phyloP scores from a whole-genome alignment of 176 grass and related monocot genomes.

The Oryza punctata region DNA sequence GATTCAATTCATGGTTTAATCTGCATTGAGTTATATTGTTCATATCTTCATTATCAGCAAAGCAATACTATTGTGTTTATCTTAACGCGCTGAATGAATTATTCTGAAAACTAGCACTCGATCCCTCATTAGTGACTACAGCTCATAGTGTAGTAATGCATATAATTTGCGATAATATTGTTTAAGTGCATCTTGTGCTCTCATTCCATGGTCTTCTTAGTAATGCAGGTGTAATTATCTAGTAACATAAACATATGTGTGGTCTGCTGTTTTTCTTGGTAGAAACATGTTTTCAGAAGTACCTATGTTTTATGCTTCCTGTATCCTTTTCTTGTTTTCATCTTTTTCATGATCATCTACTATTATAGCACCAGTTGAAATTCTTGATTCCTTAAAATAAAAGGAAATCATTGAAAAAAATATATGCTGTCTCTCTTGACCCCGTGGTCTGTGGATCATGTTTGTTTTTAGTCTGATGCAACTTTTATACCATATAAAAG shows the following conservation, averaged over 20 bases:
- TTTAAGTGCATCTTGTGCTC: background rate
- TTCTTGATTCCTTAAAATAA: conserved; percentile 18
- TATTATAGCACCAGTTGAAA: background rate
- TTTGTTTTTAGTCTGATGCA: background rate
- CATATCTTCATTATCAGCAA: background rate
- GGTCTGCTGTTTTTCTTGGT: background rate
- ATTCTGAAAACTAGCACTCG: too few species aligned
- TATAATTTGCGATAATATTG: background rate
- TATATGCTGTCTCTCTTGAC: background rate
- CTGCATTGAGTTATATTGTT: conserved; percentile 27
- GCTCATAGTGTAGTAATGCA: conserved; percentile 3
- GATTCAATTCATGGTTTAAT: conserved; percentile 36
- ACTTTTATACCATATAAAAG: background rate
- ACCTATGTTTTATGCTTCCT: conserved; percentile 10
- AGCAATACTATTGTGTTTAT: conserved; percentile 9
- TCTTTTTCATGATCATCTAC: conserved; percentile 10
- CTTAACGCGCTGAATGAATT: background rate
- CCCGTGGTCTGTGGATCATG: background rate
- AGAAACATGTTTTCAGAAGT: conserved; percentile 31
- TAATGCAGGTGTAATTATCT: conserved; percentile 5
- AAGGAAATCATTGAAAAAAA: background rate
- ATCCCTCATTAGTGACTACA: background rate
- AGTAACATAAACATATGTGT: background rate
- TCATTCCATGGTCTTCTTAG: conserved; percentile 10
- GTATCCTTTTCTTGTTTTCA: background rate